Conservation (phyloP, 2,329 filamentous ascomycete genomes). For the Stachybotrys chartarum region DNA sequence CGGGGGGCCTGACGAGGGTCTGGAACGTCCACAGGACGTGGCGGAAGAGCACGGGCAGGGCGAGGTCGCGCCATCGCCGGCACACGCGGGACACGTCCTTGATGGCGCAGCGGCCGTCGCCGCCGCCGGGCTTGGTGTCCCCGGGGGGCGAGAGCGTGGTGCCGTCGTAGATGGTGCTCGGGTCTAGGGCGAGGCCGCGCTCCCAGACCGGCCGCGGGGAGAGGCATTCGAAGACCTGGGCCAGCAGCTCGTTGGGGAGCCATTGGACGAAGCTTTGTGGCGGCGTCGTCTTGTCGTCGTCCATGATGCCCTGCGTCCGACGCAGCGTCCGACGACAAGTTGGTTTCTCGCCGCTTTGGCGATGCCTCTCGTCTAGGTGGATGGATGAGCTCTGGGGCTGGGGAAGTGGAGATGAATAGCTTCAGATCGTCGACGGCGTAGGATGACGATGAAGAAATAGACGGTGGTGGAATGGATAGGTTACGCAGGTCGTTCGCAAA, state of each 20-base stretch:
- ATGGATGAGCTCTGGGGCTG: too few relatives aligned
- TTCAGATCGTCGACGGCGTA: too few relatives aligned
- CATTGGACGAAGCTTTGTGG: conserved; percentile 12
- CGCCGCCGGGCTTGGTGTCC: background rate
- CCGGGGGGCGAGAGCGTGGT: conserved; percentile 21
- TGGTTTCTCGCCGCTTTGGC: too few relatives aligned
- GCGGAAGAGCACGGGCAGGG: conserved; percentile 50
- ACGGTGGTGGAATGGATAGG: too few relatives aligned
- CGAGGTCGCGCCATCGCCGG: conserved; percentile 42
- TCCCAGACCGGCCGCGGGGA: conserved; percentile 41
- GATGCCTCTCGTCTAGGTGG: too few relatives aligned
- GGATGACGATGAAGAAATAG: too few relatives aligned
- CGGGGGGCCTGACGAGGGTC: conserved; percentile 18
- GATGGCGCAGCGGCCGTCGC: conserved; percentile 23
- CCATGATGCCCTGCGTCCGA: background rate
- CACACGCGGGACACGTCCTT: conserved; percentile 51
- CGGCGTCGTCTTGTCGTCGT: background rate
- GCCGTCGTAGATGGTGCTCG: conserved; percentile 36
- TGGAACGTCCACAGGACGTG: conserved; percentile 38
- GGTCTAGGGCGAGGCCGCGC: conserved; percentile 34
- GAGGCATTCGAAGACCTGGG: conserved; percentile 49
- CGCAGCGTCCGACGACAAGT: too few relatives aligned
- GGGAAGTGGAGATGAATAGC: too few relatives aligned
- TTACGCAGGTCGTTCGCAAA: too few relatives aligned
- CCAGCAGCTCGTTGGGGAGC: conserved; percentile 56